A percentile compares a stretch with the other conserved stretches of the same genome.
These are phyloP conservation scores for Lycium barbarum DNA, from an alignment of 257 asterid species.

Conservation along the genomic window DNA sequence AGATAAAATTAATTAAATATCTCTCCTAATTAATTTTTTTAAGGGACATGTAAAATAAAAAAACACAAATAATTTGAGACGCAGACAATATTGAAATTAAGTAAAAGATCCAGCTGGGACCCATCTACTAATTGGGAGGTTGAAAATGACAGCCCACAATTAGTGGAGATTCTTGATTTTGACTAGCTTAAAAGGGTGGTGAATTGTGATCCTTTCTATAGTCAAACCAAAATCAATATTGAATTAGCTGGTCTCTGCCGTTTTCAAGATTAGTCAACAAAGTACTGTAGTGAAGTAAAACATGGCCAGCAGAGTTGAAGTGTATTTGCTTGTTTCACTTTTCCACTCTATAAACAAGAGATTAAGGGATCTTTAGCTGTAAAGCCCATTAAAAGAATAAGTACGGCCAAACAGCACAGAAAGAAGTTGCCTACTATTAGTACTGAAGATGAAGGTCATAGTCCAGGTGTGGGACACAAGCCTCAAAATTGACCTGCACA, in stretches of 20 bases:
- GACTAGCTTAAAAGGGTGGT: background rate
- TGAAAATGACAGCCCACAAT: conserved; percentile 11
- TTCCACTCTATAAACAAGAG: background rate
- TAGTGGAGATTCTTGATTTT: conserved; percentile 21
- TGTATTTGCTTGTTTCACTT: background rate
- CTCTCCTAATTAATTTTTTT: no score
- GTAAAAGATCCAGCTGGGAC: background rate
- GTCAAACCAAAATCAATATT: background rate
- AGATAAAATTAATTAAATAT: no score
- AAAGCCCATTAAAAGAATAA: background rate
- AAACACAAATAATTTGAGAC: no score
- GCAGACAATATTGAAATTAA: background rate
- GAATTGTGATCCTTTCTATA: background rate
- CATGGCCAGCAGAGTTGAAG: conserved; percentile 10
- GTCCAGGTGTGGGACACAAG: background rate
- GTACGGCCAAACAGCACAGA: background rate
- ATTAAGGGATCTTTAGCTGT: background rate
- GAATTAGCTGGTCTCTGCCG: background rate
- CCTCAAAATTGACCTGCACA: background rate
- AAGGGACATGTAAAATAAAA: no score
- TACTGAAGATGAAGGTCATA: background rate
- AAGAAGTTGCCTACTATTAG: background rate
- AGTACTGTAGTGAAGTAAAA: background rate
- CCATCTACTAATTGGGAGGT: conserved; percentile 18
- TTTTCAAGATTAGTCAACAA: conserved; percentile 9